These are phyloP conservation scores for Auriscalpium orientale DNA, from an alignment of 768 basidiomycete genomes.

Conservation along the genomic window DNA sequence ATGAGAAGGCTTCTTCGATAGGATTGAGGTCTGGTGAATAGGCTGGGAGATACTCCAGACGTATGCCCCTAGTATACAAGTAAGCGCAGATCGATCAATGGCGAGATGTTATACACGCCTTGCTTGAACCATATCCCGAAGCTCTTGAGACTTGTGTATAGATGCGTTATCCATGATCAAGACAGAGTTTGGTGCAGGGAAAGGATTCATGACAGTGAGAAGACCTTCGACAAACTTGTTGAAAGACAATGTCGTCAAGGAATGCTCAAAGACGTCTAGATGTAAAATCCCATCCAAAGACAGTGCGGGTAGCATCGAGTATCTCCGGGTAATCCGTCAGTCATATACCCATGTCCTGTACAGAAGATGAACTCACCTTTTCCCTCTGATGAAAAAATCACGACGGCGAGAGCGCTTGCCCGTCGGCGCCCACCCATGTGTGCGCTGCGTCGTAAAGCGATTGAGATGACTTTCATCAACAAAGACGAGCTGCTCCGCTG, in stretches of 20 bases:
- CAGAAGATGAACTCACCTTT: slow-evolving; percentile 9
- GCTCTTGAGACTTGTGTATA: slow-evolving; percentile 25
- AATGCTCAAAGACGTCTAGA: slow-evolving; percentile 20
- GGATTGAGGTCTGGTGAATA: slow-evolving; percentile 26
- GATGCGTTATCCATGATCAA: slow-evolving; percentile 32
- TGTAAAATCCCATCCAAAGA: slow-evolving; percentile 29
- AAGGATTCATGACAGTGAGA: slow-evolving; percentile 31
- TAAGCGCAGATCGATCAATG: not conserved
- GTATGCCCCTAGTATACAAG: slow-evolving; percentile 11
- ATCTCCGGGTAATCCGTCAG: slow-evolving; percentile 11
- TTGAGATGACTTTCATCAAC: slow-evolving; percentile 30
- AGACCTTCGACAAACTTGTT: slow-evolving; percentile 25
- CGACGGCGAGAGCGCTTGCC: slow-evolving; percentile 16
- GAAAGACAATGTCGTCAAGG: slow-evolving; percentile 25
- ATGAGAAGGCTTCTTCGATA: slow-evolving; percentile 22
- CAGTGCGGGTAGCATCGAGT: slow-evolving; percentile 30
- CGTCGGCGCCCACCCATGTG: slow-evolving; percentile 21
- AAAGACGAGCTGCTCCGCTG: slow-evolving; percentile 22
- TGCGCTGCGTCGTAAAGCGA: slow-evolving; percentile 16
- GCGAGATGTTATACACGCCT: slow-evolving; percentile 16
- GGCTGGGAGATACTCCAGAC: slow-evolving; percentile 17
- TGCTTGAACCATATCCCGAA: slow-evolving; percentile 24
- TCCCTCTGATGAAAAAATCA: slow-evolving; percentile 21
- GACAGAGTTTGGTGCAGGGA: slow-evolving; percentile 27
- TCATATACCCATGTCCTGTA: too few species aligned